Evolutionary conservation across 2,329 filamentous ascomycete genomes (phyloP).

Genomic region (Scedosporium apiospermum): DNA sequence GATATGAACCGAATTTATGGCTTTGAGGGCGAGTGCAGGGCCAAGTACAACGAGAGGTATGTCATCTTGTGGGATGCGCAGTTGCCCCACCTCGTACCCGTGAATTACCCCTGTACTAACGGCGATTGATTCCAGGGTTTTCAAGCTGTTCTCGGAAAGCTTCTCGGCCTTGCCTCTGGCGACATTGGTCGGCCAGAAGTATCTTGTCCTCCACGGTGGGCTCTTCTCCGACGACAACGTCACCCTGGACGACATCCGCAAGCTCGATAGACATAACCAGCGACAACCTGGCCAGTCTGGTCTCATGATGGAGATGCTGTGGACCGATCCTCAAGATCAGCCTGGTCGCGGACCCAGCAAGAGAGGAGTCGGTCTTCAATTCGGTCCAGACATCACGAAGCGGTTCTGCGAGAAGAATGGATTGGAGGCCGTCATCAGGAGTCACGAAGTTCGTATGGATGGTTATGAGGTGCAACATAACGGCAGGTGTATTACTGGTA

Average conservation of each 20-base stretch:
- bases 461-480: constrained; percentile 98
- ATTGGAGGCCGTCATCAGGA: constrained; percentile 88
- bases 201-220: constrained; percentile 85
- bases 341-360: constrained; percentile 90
- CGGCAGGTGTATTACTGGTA: constrained; percentile 87
- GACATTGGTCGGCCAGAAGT: constrained; percentile 84
- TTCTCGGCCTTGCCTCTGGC: constrained; percentile 91
- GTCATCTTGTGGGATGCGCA: constrained; percentile 7
- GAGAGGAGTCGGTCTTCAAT: constrained; percentile 91
- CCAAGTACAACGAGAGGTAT: constrained; percentile 84
- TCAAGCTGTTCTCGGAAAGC: constrained; percentile 96
- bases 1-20: constrained; percentile 99
- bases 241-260: constrained; percentile 86
- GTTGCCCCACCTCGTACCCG: not conserved
- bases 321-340: constrained; percentile 88
- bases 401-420: constrained; percentile 94
- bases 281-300: constrained; percentile 87
- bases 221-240: constrained; percentile 93
- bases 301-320: constrained; percentile 99
- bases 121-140: constrained; percentile 43
- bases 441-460: constrained; percentile 97
- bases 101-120: not conserved
- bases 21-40: constrained; percentile 96
- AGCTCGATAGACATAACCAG: constrained; percentile 83
- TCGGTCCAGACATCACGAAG: constrained; percentile 93